Percentiles rank a stretch among this genome's conserved stretches.
Evolutionary conservation across 345 rosid species (phyloP).

Genomic region (Citrus unshiu): DNA sequence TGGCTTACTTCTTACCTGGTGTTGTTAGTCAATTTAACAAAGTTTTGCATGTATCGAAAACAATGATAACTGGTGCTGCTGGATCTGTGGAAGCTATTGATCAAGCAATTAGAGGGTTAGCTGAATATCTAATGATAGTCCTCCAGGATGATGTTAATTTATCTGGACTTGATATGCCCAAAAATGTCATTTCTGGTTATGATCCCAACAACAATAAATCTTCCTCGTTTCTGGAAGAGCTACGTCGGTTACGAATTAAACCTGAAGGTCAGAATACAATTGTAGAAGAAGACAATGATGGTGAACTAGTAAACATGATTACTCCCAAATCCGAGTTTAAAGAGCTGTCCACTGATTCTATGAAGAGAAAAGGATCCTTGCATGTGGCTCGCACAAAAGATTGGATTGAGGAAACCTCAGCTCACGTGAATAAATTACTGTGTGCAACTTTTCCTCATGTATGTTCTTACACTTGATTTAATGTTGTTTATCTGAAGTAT

Average conservation of each 20-base stretch:
- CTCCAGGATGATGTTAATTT: slow-evolving; percentile 68
- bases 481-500: slow-evolving; percentile 9
- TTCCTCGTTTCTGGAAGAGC: slow-evolving; percentile 56
- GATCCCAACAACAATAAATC: slow-evolving; percentile 37
- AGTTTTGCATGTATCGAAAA: slow-evolving; percentile 70
- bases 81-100: slow-evolving; percentile 78
- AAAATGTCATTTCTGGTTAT: slow-evolving; percentile 22
- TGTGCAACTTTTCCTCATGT: slow-evolving; percentile 78
- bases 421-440: slow-evolving; percentile 64
- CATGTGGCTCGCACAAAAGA: slow-evolving; percentile 72
- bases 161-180: slow-evolving; percentile 29
- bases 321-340: slow-evolving; percentile 21
- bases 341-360: slow-evolving; percentile 22
- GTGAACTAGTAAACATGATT: slow-evolving; percentile 23
- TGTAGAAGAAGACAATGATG: slow-evolving; percentile 29
- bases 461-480: slow-evolving; percentile 21
- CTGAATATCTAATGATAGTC: slow-evolving; percentile 90
- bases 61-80: slow-evolving; percentile 91
- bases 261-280: slow-evolving; percentile 31
- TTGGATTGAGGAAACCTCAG: slow-evolving; percentile 72
- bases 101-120: slow-evolving; percentile 80
- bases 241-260: slow-evolving; percentile 55
- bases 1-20: slow-evolving; percentile 96
- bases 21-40: slow-evolving; percentile 82
- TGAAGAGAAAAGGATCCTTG: slow-evolving; percentile 45